These are phyloP conservation scores for Fusarium sp. DNA, from an alignment of 2,329 filamentous ascomycete genomes.

Conservation along the genomic window DNA sequence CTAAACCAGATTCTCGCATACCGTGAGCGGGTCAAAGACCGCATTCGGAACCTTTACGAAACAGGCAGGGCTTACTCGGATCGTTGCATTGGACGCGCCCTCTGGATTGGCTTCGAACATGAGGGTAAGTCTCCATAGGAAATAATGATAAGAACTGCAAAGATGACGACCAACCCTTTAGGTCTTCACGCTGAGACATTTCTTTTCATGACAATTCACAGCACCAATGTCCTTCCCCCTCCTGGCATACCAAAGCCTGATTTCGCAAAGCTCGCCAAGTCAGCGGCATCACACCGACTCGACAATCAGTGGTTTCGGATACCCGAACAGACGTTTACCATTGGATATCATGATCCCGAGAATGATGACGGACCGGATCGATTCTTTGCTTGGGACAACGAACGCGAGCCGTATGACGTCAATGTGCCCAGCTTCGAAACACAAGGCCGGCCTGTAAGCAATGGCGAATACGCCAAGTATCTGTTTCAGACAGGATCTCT, in stretches of 20 bases:
- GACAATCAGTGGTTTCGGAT: conserved; percentile 17
- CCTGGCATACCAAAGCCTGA: conserved; percentile 7
- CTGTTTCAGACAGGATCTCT: not conserved
- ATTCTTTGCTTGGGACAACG: conserved; percentile 40
- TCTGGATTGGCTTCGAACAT: conserved; percentile 41
- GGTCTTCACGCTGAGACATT: conserved; percentile 35
- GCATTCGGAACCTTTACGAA: conserved; percentile 16
- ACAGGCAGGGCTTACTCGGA: not conserved
- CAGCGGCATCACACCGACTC: conserved; percentile 9
- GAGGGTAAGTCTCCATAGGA: conserved; percentile 1
- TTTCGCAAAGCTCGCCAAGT: conserved; percentile 27
- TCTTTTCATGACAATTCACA: conserved; percentile 38
- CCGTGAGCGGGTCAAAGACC: conserved; percentile 23
- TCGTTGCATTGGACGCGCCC: conserved; percentile 16
- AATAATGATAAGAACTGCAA: too few species aligned
- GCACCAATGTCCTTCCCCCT: not conserved
- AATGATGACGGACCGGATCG: conserved; percentile 11
- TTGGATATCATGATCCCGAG: conserved; percentile 26
- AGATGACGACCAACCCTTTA: not conserved
- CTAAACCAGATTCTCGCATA: conserved; percentile 25
- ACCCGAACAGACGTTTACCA: conserved; percentile 1
- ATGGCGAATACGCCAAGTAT: conserved; percentile 26
- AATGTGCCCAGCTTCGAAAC: not conserved
- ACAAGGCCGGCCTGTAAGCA: conserved; percentile 31
- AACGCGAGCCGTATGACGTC: conserved; percentile 27